phyloP scores from a whole-genome alignment of 192 early-diverging fungal species.

The Lobosporangium transversale region DNA sequence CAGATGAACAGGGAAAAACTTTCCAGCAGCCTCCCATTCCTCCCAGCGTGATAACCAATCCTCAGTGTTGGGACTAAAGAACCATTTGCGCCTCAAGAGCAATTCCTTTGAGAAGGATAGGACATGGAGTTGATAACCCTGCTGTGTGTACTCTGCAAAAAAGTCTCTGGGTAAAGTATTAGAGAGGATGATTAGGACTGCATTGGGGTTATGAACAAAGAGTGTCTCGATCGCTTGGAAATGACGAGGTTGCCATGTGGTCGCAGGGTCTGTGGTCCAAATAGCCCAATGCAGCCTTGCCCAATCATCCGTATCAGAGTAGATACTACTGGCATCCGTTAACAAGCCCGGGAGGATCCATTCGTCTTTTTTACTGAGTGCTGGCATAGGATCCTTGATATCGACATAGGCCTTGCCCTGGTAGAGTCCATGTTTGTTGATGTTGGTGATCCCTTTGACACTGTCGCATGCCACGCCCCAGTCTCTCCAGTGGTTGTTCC shows the following conservation, averaged over 20 bases:
- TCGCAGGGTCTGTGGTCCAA: constrained; percentile 64
- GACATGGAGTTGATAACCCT: constrained; percentile 67
- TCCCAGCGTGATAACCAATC: constrained; percentile 65
- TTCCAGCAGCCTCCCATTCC: constrained; percentile 57
- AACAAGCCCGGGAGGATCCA: constrained; percentile 65
- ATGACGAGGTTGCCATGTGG: constrained; percentile 62
- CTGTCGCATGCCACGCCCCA: constrained; percentile 66
- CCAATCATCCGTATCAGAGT: constrained; percentile 67
- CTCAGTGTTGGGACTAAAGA: constrained; percentile 62
- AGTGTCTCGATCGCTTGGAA: constrained; percentile 66
- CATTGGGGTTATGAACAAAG: constrained; percentile 65
- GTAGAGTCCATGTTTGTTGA: constrained; percentile 29
- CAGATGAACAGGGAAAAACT: constrained; percentile 64
- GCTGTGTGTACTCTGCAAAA: constrained; percentile 59
- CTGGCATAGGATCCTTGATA: constrained; percentile 46
- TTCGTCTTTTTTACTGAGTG: constrained; percentile 52
- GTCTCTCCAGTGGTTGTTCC: constrained; percentile 62
- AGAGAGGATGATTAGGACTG: constrained; percentile 63
- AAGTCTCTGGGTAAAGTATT: constrained; percentile 60
- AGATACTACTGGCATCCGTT: constrained; percentile 60
- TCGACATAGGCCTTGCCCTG: constrained; percentile 17
- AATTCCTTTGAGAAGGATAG: constrained; percentile 63
- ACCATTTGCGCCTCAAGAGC: constrained; percentile 64
- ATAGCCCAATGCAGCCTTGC: constrained; percentile 65
- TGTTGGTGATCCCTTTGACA: constrained; percentile 61